A percentile compares a stretch with the other conserved stretches of the same genome.
Conservation (phyloP, 495 filamentous ascomycete genomes). For the Aspergillus cavernicola region DNA sequence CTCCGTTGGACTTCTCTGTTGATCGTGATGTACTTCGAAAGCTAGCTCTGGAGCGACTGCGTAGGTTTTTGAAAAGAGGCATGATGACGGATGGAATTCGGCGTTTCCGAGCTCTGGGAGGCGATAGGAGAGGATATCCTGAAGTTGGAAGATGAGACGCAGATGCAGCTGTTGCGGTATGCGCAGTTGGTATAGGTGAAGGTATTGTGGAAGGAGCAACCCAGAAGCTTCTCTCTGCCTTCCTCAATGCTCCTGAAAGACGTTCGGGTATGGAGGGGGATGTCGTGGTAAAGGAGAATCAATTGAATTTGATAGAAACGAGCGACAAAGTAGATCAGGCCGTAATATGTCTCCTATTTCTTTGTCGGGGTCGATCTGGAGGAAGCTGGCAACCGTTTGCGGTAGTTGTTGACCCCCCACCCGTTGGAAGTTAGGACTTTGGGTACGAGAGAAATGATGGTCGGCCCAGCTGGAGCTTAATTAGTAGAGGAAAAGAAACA, state of each 20-base stretch:
- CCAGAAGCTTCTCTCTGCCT: constrained; percentile 4
- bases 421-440: constrained; percentile 12
- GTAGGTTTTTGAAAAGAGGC: constrained; percentile 74
- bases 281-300: not conserved
- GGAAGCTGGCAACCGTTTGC: constrained; percentile 37
- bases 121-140: not conserved
- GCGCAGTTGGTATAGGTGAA: not conserved
- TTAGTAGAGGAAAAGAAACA: constrained; percentile 6
- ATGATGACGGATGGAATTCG: constrained; percentile 24
- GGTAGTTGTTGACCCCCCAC: constrained; percentile 29
- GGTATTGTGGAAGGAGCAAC: constrained; percentile 6
- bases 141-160: not conserved
- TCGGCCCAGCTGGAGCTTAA: constrained; percentile 3
- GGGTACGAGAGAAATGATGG: constrained; percentile 5
- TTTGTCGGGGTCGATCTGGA: too few species aligned
- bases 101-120: too few species aligned
- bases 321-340: constrained; percentile 6
- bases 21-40: constrained; percentile 45
- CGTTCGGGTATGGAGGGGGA: not conserved
- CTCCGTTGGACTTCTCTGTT: constrained; percentile 47
- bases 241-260: not conserved
- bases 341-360: not conserved
- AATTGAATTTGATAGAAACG: constrained; percentile 4
- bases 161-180: not conserved
- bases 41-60: constrained; percentile 67